Base-by-base conservation (phyloP, 805 yeast genomes). In the Lachancea nothofagi region DNA sequence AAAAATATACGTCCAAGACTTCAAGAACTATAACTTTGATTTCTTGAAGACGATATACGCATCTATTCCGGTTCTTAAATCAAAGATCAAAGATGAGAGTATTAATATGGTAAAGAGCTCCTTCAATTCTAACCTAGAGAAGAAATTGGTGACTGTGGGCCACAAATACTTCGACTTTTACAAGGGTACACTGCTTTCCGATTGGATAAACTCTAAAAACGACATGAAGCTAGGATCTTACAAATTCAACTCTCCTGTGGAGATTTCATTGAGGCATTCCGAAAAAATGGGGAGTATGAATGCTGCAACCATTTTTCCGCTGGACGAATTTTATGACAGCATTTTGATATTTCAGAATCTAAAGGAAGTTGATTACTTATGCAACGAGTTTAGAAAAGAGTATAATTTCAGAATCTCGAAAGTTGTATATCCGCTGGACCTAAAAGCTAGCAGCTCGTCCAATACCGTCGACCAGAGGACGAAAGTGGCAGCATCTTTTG, bases 241-340 rank as follows among this genome's bases (percentile, higher is more conserved):
- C 57, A 79, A 83, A 51, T 74, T 90, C 48, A 89, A 89, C 57
- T 84, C 96, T 0, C 84, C 95, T 0, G 84, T 89, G 4, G 97
- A 90, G 59, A 61, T 75, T 6, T 77, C 95, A 5, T 67, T 87
- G 55, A 70, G 97, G 51, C 78, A 76, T 32, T 70, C 80, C 35
- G 65, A 69, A 6, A 74, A 72, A 36, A 65, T 66, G 4, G 54
- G 57, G n/a, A 49, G 71, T 3, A 62, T 66, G 9, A 50, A 54
- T 48, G 39, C 58, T 21, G 47, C 59, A 6, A 48, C 54, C 7
- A 57, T 64, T 13, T 70, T 87, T 23, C 79, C 80, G 41, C 60
- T 89, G 42, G 72, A 78, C n/a, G 83, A 88, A 5, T 67, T 90
- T 21, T 84, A 78, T 59, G 96, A 90, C 62, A 79, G 94, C 3